Conservation (phyloP, 2,329 filamentous ascomycete species). For the Trichoderma aggressivum region DNA sequence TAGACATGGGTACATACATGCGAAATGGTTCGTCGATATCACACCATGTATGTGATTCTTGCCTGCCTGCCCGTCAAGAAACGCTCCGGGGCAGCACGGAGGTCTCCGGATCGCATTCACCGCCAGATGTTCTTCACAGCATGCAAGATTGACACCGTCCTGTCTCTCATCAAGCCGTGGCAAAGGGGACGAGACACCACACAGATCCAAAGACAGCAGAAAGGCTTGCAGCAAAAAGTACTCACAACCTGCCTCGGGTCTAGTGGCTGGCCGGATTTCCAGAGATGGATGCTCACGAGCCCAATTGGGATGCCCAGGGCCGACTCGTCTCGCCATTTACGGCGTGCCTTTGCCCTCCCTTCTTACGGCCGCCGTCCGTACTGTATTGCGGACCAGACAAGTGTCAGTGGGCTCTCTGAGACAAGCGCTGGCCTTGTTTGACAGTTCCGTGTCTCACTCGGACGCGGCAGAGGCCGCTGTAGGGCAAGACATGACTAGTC, state of each 20-base stretch:
- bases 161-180: neutral
- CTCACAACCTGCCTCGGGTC: neutral
- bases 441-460: constrained; percentile 19
- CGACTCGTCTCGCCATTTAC: constrained; percentile 2
- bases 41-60: neutral
- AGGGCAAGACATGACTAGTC: constrained; percentile 13
- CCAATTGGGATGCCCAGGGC: constrained; percentile 1
- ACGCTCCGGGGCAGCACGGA: neutral
- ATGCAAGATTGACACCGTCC: neutral
- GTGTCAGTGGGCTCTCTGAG: neutral
- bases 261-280: constrained; percentile 2
- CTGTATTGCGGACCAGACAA: neutral
- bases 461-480: constrained; percentile 18
- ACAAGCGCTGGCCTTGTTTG: constrained; percentile 17
- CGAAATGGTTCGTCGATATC: neutral
- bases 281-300: constrained; percentile 1
- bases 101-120: constrained; percentile 1
- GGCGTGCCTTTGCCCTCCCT: neutral
- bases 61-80: neutral
- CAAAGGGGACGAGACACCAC: neutral
- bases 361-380: neutral
- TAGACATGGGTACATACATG: neutral
- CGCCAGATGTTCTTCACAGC: constrained; percentile 2
- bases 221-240: neutral
- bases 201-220: neutral